These are phyloP conservation scores for Simmondsia chinensis DNA, from an alignment of 148 eudicot genomes.

Conservation along the genomic window DNA sequence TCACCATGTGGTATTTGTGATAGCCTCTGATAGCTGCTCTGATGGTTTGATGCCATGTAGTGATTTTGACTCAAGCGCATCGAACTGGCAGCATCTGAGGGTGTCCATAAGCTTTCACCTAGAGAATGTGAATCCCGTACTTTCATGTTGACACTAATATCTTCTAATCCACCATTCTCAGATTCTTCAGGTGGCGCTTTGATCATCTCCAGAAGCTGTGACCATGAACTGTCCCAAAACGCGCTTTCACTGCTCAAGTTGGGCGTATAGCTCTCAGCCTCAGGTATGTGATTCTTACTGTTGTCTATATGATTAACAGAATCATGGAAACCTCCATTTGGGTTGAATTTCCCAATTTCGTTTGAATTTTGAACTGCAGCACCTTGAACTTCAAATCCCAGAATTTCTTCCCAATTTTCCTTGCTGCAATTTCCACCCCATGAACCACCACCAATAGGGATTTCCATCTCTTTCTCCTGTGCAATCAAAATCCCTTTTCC, in stretches of 20 bases:
- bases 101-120: conserved; percentile 16
- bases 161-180: conserved; percentile 1
- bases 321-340: conserved; percentile 1
- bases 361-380: conserved; percentile 2
- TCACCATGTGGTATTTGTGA: conserved; percentile 11
- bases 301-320: neutral
- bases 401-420: conserved; percentile 26
- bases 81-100: conserved; percentile 12
- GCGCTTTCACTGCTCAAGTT: conserved; percentile 7
- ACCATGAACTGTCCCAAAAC: conserved; percentile 16
- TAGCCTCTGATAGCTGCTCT: neutral
- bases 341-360: neutral
- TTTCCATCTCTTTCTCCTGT: conserved; percentile 11
- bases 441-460: conserved; percentile 24
- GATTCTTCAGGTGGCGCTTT: conserved; percentile 2
- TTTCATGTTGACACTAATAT: neutral
- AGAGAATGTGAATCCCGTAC: conserved; percentile 10
- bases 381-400: conserved; percentile 12
- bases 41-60: conserved; percentile 3
- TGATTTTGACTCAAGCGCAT: conserved; percentile 9
- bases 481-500: conserved; percentile 15
- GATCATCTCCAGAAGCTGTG: conserved; percentile 12
- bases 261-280: conserved; percentile 6
- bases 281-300: conserved; percentile 1
- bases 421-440: conserved; percentile 3